Conservation (phyloP, 768 basidiomycete species). For the Tylopilus cervinicoccineus region DNA sequence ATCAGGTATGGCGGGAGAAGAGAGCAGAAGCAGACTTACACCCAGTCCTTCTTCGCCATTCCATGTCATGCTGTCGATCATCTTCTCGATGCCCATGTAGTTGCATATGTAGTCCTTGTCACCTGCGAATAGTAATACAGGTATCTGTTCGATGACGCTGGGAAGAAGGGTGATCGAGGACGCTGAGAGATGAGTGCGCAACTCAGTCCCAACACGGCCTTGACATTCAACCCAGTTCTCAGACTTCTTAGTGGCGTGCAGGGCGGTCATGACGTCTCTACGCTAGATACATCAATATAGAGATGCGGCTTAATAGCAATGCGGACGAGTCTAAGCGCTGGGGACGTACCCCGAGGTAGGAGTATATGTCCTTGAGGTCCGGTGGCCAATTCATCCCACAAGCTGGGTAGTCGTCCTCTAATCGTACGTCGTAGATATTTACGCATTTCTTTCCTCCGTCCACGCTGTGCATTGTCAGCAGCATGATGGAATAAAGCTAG, state of each 20-base stretch:
- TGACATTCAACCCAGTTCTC: slow-evolving; percentile 89
- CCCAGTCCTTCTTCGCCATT: slow-evolving; percentile 80
- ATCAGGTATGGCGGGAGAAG: background rate
- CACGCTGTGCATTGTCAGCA: slow-evolving; percentile 40
- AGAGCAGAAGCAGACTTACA: slow-evolving; percentile 41
- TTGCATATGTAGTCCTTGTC: slow-evolving; percentile 98
- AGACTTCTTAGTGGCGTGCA: slow-evolving; percentile 77
- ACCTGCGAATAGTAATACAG: slow-evolving; percentile 88
- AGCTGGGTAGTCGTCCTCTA: slow-evolving; percentile 78
- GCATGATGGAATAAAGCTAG: background rate
- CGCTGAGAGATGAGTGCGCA: slow-evolving; percentile 51
- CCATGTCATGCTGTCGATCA: slow-evolving; percentile 84
- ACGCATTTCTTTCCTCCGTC: slow-evolving; percentile 74
- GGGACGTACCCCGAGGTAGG: slow-evolving; percentile 72
- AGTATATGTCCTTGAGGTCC: slow-evolving; percentile 69
- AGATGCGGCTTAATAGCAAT: background rate
- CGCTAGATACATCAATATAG: slow-evolving; percentile 45
- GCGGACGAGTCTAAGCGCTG: background rate
- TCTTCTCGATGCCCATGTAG: slow-evolving; percentile 83
- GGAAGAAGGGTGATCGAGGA: slow-evolving; percentile 80
- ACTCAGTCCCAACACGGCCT: slow-evolving; percentile 55
- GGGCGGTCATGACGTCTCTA: slow-evolving; percentile 69
- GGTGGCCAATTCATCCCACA: slow-evolving; percentile 99
- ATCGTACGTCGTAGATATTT: slow-evolving; percentile 92
- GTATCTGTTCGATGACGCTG: slow-evolving; percentile 69